Conservation (phyloP, 192 early-diverging fungal species). For the Allomyces javanicus region DNA sequence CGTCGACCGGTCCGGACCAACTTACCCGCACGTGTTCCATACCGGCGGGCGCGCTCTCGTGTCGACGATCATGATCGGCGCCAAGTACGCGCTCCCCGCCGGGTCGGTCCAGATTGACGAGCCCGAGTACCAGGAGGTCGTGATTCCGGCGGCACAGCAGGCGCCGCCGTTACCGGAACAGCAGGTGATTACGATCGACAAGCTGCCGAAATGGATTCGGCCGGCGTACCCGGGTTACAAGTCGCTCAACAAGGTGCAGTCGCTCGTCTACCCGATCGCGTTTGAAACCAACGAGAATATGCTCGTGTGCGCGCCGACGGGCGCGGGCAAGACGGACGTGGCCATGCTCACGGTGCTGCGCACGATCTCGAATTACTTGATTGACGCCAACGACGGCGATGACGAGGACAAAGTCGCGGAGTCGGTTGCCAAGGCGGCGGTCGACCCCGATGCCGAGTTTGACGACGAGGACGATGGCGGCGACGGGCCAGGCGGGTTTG, state of each 20-base stretch:
- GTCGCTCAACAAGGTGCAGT: constrained; percentile 84
- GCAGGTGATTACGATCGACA: constrained; percentile 34
- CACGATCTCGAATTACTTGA: constrained; percentile 42
- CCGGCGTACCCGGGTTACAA: constrained; percentile 35
- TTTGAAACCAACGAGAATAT: constrained; percentile 96
- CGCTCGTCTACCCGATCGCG: constrained; percentile 80
- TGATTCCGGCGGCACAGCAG: constrained; percentile 54
- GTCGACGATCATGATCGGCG: constrained; percentile 54
- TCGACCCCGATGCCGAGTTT: not conserved
- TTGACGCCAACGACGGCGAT: not conserved
- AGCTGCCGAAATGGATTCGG: constrained; percentile 17
- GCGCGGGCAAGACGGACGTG: constrained; percentile 95
- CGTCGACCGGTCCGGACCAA: constrained; percentile 4
- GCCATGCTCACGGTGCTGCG: constrained; percentile 84
- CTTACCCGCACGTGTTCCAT: constrained; percentile 10
- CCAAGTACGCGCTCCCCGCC: constrained; percentile 51
- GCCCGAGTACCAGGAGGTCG: constrained; percentile 76
- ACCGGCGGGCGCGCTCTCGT: constrained; percentile 35
- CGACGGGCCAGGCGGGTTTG: too few relatives aligned
- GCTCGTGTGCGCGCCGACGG: constrained; percentile 93
- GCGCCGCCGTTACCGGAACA: constrained; percentile 47
- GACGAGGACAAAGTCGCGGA: constrained; percentile 4
- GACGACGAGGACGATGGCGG: too few relatives aligned
- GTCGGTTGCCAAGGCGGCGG: not conserved
- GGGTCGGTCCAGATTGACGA: constrained; percentile 55